Evolutionary conservation across 768 basidiomycete species (phyloP).

Genomic region (Macrolepiota fuliginosa): DNA sequence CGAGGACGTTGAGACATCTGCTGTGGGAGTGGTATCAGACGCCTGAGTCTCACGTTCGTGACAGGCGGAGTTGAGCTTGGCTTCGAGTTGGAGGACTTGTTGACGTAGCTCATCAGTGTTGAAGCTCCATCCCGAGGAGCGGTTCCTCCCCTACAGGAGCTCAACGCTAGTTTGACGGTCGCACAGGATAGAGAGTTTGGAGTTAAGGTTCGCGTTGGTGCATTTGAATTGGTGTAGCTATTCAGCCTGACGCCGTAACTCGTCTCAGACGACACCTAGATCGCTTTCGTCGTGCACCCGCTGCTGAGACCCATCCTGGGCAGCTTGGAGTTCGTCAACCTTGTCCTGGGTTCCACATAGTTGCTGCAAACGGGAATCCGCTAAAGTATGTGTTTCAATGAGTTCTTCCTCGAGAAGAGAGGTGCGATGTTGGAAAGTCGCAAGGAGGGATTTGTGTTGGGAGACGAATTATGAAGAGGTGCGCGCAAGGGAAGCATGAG

Average conservation of each 20-base stretch:
- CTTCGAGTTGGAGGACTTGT: conserved; percentile 55
- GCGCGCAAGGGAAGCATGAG: conserved; percentile 46
- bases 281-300: conserved; percentile 47
- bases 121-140: conserved; percentile 53
- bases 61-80: no score
- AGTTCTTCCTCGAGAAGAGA: conserved; percentile 50
- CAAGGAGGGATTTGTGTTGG: no score
- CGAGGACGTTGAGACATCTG: no score
- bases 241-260: conserved; percentile 62
- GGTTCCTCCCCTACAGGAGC: conserved; percentile 73
- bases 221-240: conserved; percentile 61
- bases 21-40: no score
- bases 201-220: conserved; percentile 50
- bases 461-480: conserved; percentile 47
- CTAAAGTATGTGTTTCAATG: conserved; percentile 34
- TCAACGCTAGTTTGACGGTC: conserved; percentile 62
- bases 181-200: conserved; percentile 52
- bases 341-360: conserved; percentile 32
- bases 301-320: no score
- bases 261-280: conserved; percentile 64
- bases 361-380: conserved; percentile 40
- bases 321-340: no score
- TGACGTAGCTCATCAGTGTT: conserved; percentile 55
- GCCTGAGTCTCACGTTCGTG: no score
- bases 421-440: conserved; percentile 45